Evolutionary conservation across 345 rosid genomes (phyloP), one percentile per base, ranked within the genome.

Genomic region (Lenwebbia sp.): DNA sequence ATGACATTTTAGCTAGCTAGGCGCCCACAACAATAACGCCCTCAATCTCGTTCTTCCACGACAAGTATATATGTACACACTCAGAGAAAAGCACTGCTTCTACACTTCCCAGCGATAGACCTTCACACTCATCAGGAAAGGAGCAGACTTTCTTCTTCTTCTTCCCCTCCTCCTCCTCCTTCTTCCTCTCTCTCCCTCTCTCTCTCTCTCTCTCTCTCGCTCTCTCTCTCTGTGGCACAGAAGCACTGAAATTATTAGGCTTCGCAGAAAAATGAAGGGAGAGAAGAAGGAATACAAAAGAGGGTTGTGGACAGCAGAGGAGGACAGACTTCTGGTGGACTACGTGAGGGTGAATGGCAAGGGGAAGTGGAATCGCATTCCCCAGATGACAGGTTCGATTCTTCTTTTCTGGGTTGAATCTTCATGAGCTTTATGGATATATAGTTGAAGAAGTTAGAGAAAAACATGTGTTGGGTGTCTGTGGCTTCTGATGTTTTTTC

Each of bases 251-350:
- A 70, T 37, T 5, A 37, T 70, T 70, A 19, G 13, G 81, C 47
- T 70, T 33, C 47, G 81, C 81, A 37, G 47, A 44, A 70, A 21
- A 41, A 70, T 70, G 47, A 70, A 37, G 47, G 81, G 81, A 70
- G 81, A 70, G 81, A 70, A 70, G 47, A 70, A 53, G 25, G 60
- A 33, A 53, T 47, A 30, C 84, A 83, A 22, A 33, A 83, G 83
- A 58, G 88, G 88, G 62, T 53, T 84, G 52, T 86, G 88, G 88
- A 86, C 88, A 30, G 65, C 88, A 65, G 85, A 70, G n/a, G 88
- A 86, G 55, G 88, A 86, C 83, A 86, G 54, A 28, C 85, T 86
- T 33, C 88, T 86, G n/a, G 41, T 44, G 74, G 88, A 83, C 82
- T 83, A 83, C 84, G 88, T 86, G 33, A 86, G 82, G 74, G 74